Base-by-base conservation (phyloP, 225 moss, liverwort and hornwort genomes). In the Marchantia paleacea region DNA sequence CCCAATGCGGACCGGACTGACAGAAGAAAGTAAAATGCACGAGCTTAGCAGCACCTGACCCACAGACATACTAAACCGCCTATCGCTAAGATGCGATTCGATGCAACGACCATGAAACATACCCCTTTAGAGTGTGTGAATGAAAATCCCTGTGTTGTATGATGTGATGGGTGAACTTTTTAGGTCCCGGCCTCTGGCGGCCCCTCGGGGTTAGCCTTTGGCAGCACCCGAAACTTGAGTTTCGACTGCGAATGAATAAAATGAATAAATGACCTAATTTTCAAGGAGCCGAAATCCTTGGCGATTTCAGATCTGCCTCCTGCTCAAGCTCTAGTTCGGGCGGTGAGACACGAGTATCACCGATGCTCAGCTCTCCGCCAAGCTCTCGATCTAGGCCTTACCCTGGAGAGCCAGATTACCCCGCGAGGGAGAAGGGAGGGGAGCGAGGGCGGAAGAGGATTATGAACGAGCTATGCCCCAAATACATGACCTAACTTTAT, bases 401-500 rank as follows among this genome's bases (percentile, higher is more conserved):
- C 79, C 47, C 69, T 54, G 79, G 79, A 79, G 78, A 79, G 69
- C 79, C 79, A 70, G 79, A 71, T 54, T 54, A 69, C 70, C 79
- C 79, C 79, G 68, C 55, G 69, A 79, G 79, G 69, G 79, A 55
- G 79, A 79, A 79, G 55, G 70, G 55, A 67, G 12, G 55, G 55
- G 63, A n/a, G 25, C 9, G 63, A 53, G 55, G 54, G 55, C 69
- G 10, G 30, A 57, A 69, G 69, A 70, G 54, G 69, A 79, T 79
- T 79, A 79, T 54, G 53, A 79, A 78, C 78, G 47, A 78, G 47
- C 25, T 8, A 16, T 18, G 76, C 60, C 64, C 49, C 49, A 65
- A 78, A 64, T 78, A 51, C 78, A 28, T 79, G 79, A 79, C 79
- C 79, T 79, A 79, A 79, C 79, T 79, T 65, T 78, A 78, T 78